Evolutionary conservation across 257 asterid species (phyloP).

Genomic region (Nemophila menziesii): DNA sequence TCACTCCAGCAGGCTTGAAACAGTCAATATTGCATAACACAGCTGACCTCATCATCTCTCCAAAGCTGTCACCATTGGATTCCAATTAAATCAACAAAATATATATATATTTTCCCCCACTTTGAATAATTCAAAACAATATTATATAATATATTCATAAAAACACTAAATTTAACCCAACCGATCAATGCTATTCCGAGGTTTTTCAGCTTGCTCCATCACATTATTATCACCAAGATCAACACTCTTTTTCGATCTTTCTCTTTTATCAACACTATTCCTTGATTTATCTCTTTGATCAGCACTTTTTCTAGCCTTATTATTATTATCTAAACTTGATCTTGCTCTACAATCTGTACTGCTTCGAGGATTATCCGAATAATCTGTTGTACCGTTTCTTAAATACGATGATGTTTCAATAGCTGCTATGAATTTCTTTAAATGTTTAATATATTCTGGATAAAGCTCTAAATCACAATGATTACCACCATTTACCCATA

Average conservation of each 20-base stretch:
- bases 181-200: conserved; percentile 98
- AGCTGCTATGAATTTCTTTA: conserved; percentile 79
- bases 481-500: conserved; percentile 87
- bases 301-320: conserved; percentile 46
- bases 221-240: conserved; percentile 40
- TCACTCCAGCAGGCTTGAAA: conserved; percentile 80
- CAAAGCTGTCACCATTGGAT: conserved; percentile 62
- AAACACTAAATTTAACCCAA: conserved; percentile 34
- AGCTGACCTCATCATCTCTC: conserved; percentile 93
- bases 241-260: conserved; percentile 23
- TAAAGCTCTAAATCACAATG: conserved; percentile 94
- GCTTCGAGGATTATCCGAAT: conserved; percentile 39
- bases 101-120: conserved; percentile 2
- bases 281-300: conserved; percentile 61
- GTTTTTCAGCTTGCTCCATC: conserved; percentile 70
- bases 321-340: conserved; percentile 63
- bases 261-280: conserved; percentile 2
- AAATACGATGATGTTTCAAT: conserved; percentile 50
- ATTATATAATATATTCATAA: conserved; percentile 5
- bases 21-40: conserved; percentile 94
- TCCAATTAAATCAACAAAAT: conserved; percentile 29
- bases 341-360: conserved; percentile 73
- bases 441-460: conserved; percentile 82
- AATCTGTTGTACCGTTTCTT: conserved; percentile 31
- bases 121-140: conserved; percentile 2